Evolutionary conservation across 768 basidiomycete genomes (phyloP).

Genomic region (Leccinum uliginosum): DNA sequence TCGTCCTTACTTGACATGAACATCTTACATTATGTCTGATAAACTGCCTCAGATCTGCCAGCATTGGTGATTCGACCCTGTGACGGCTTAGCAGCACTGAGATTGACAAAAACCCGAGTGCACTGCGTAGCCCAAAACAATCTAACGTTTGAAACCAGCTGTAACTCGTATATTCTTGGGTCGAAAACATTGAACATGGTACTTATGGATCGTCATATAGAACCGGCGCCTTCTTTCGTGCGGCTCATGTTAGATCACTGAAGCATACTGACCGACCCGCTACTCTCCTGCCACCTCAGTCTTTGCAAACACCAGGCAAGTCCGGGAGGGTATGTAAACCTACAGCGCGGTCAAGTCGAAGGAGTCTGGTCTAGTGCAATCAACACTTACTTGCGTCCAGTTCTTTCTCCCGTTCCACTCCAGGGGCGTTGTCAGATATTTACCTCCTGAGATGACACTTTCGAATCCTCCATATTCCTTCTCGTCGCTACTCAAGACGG

Average conservation of each 20-base stretch:
- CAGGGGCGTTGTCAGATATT: slow-evolving; percentile 77
- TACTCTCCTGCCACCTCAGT: background rate
- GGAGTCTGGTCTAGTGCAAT: background rate
- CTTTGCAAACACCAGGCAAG: slow-evolving; percentile 28
- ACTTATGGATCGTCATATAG: background rate
- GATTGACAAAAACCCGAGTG: too few relatives aligned
- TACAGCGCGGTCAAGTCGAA: slow-evolving; percentile 7
- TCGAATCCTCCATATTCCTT: slow-evolving; percentile 86
- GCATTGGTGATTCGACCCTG: too few relatives aligned
- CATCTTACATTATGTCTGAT: too few relatives aligned
- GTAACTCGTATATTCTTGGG: background rate
- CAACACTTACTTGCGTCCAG: slow-evolving; percentile 65
- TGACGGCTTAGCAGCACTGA: too few relatives aligned
- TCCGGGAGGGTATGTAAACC: slow-evolving; percentile 31
- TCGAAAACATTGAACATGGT: background rate
- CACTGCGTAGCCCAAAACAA: too few relatives aligned
- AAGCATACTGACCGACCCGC: background rate
- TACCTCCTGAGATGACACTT: slow-evolving; percentile 59
- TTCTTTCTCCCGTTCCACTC: slow-evolving; percentile 94
- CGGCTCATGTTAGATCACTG: background rate
- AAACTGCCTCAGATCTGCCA: too few relatives aligned
- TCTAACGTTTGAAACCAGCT: too few relatives aligned
- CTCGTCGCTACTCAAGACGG: slow-evolving; percentile 83
- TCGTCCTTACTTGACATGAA: too few relatives aligned
- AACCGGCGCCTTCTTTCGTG: background rate